These are phyloP conservation scores for Rhodotorula taiwanensis DNA, from an alignment of 768 basidiomycete genomes.

Conservation along the genomic window DNA sequence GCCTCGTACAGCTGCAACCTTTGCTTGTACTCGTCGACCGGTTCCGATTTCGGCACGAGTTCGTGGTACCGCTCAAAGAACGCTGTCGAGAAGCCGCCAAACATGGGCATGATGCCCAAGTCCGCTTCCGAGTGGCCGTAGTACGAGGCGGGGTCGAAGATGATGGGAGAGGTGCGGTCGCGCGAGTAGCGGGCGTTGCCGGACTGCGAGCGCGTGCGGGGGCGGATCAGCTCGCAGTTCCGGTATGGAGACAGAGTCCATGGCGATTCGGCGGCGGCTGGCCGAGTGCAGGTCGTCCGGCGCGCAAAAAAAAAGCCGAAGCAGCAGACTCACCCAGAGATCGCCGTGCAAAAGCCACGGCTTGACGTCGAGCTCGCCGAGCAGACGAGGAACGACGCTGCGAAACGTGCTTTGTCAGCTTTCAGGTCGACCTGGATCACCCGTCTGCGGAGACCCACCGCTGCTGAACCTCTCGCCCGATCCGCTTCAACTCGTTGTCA, in stretches of 20 bases:
- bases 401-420: background rate
- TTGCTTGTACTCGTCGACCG: constrained; percentile 12
- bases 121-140: constrained; percentile 30
- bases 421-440: background rate
- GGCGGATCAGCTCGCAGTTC: too few species aligned
- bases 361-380: constrained; percentile 21
- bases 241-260: too few species aligned
- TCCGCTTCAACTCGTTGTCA: background rate
- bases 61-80: constrained; percentile 44
- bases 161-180: constrained; percentile 35
- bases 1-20: constrained; percentile 10
- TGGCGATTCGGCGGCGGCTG: too few species aligned
- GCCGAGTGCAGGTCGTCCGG: background rate
- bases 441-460: background rate
- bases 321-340: constrained; percentile 37
- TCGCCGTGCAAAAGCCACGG: constrained; percentile 45
- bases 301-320: background rate
- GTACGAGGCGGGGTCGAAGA: constrained; percentile 43
- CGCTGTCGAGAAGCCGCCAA: constrained; percentile 44
- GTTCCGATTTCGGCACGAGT: constrained; percentile 3
- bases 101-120: constrained; percentile 45
- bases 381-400: constrained; percentile 6
- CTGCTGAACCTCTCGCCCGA: background rate
- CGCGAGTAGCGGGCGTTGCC: constrained; percentile 43
- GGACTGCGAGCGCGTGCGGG: constrained; percentile 23